Base-by-base conservation (phyloP, 1,284 basidiomycete genomes). In the Boletus mariae region DNA sequence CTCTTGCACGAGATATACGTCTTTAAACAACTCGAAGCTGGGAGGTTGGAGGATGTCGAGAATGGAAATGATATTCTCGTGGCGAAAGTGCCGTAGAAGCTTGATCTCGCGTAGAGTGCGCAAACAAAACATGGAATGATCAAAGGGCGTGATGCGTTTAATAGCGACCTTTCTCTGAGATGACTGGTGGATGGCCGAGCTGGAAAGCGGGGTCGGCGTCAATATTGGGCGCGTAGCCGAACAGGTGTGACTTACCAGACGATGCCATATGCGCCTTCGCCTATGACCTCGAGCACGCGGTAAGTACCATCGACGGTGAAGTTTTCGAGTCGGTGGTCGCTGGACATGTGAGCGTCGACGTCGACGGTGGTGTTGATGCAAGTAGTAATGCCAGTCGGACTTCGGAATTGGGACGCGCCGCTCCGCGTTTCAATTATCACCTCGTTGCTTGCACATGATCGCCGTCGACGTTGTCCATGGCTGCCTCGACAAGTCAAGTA, bases 1-100 rank as follows among this genome's bases (percentile, higher is more conserved):
- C 69, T 94, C 92, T 71, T 92, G 85, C 7, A 94, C 90, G 53
- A 94, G 66, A 89, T 92, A 91, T 17, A 92, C 90, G 64, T 94
- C 92, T 37, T 73, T 83, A 69, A 94, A 93, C 28, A 79, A 73
- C 45, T 86, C 77, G 51, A 91, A 73, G 49, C 72, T 78, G 23
- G 82, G 72, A 0, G 81, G 78, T 20, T 69, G 78, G 55, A 91
- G 78, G 61, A 92, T 91, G 65, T 93, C 90, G 60, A 92, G 82
- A 64, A 92, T 92, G 29, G 86, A 82, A 69, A 92, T 92, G 72
- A 92, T 92, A 67, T 92, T 75, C 38, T 71, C 65, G 54, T 71
- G 66, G 37, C 61, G 57, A 51, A 71, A 71, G 48, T 69, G 66
- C 1, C 66, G 65, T 47, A 94, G 80, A n/a, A 94, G 80, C 70